Evolutionary conservation across 2,329 filamentous ascomycete genomes (phyloP).

Genomic region (Cladosporium sp.): DNA sequence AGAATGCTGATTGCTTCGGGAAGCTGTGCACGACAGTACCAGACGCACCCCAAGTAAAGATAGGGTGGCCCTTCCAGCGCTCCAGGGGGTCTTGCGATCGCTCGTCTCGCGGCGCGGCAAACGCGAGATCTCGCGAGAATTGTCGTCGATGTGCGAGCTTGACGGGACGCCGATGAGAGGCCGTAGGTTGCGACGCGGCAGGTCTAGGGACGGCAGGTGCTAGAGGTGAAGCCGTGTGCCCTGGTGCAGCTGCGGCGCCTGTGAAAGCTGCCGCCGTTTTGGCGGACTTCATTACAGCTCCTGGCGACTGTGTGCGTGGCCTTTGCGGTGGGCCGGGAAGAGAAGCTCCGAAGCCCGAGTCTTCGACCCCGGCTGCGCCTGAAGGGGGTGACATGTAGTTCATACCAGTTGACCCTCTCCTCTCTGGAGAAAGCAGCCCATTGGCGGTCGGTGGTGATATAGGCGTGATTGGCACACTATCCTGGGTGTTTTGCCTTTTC

Average conservation of each 20-base stretch:
- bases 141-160: conserved; percentile 33
- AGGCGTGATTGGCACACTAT: conserved; percentile 17
- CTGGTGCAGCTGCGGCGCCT: conserved; percentile 4
- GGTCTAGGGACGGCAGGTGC: conserved; percentile 8
- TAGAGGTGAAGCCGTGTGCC: conserved; percentile 7
- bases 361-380: not conserved
- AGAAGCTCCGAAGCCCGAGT: not conserved
- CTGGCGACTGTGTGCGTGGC: conserved; percentile 55
- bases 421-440: conserved; percentile 21
- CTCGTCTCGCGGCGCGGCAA: conserved; percentile 54
- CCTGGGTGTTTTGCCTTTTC: conserved; percentile 23
- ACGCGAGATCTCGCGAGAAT: conserved; percentile 49
- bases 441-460: conserved; percentile 38
- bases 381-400: conserved; percentile 44
- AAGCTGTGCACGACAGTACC: conserved; percentile 80
- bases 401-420: conserved; percentile 14
- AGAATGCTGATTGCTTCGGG: conserved; percentile 82
- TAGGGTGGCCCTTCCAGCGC: conserved; percentile 84
- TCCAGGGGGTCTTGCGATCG: conserved; percentile 68
- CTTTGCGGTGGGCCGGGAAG: conserved; percentile 34
- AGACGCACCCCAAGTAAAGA: conserved; percentile 84
- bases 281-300: conserved; percentile 49
- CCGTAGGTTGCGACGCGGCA: conserved; percentile 24
- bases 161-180: not conserved
- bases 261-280: conserved; percentile 33